A percentile compares a stretch with the other conserved stretches of the same genome.
phyloP scores from a whole-genome alignment of 106 monocot genomes.

The Ottelia alismoides region DNA sequence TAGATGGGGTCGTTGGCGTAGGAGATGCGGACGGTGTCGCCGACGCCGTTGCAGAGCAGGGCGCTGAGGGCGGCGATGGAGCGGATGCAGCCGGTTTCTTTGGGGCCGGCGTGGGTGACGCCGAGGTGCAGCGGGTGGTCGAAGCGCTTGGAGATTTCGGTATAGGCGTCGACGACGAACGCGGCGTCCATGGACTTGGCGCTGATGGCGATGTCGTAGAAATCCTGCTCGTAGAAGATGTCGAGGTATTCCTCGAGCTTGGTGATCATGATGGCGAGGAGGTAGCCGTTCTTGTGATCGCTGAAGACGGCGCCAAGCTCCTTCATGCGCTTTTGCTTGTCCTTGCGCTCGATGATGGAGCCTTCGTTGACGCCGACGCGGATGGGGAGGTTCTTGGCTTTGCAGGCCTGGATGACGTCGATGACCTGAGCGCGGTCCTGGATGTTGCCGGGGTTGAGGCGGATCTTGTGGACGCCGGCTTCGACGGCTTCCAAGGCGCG shows the following conservation, averaged over 20 bases:
- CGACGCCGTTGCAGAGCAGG: conserved; percentile 1
- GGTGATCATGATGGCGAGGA: too few species aligned
- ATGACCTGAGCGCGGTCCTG: not conserved
- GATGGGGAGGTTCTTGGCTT: not conserved
- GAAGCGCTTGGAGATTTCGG: not conserved
- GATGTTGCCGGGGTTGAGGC: conserved; percentile 6
- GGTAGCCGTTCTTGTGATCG: not conserved
- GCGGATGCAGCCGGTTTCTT: not conserved
- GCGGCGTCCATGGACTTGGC: not conserved
- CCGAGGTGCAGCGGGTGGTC: conserved; percentile 6
- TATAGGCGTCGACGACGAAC: not conserved
- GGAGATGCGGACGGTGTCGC: conserved; percentile 4
- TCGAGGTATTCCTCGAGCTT: too few species aligned
- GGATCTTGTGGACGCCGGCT: not conserved
- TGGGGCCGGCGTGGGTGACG: not conserved
- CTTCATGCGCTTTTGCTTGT: not conserved
- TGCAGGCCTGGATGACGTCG: not conserved
- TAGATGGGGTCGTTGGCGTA: not conserved
- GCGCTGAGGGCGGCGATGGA: not conserved
- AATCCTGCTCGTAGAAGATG: not conserved
- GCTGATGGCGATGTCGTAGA: not conserved
- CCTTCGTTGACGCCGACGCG: too few species aligned
- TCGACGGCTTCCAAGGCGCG: not conserved
- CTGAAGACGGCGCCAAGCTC: not conserved
- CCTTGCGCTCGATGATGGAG: not conserved